Evolutionary conservation across 2,329 filamentous ascomycete genomes (phyloP).

Genomic region (Fusarium brachygibbosum): DNA sequence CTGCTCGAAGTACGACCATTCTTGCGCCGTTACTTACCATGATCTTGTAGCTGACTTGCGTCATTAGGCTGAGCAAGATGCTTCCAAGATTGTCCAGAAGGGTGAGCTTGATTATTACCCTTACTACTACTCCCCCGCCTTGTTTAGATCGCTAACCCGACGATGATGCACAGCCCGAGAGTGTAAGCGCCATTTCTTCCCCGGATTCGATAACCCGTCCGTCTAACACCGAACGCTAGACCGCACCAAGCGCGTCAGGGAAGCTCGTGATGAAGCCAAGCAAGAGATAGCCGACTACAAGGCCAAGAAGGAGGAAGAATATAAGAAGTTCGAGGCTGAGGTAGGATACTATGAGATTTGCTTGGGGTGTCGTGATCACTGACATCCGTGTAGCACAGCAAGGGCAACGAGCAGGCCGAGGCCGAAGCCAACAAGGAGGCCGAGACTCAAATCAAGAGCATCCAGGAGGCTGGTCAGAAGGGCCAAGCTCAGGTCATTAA

Average conservation of each 20-base stretch:
- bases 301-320: slow-evolving; percentile 90
- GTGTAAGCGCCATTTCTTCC: slow-evolving; percentile 71
- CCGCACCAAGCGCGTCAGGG: slow-evolving; percentile 96
- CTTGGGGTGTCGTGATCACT: slow-evolving; percentile 1
- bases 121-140: slow-evolving; percentile 25
- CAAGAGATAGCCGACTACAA: slow-evolving; percentile 97
- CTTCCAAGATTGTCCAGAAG: slow-evolving; percentile 99
- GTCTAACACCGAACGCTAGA: slow-evolving; percentile 45
- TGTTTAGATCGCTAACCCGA: slow-evolving; percentile 48
- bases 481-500: slow-evolving; percentile 83
- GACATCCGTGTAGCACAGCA: slow-evolving; percentile 76
- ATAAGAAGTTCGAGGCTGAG: slow-evolving; percentile 90
- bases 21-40: neutral
- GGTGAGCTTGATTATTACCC: slow-evolving; percentile 66
- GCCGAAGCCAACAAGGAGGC: slow-evolving; percentile 83
- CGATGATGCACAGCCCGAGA: slow-evolving; percentile 75
- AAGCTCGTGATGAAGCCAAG: slow-evolving; percentile 95
- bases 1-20: slow-evolving; percentile 86
- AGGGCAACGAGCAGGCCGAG: slow-evolving; percentile 86
- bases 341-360: slow-evolving; percentile 52
- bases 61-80: slow-evolving; percentile 90
- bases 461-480: slow-evolving; percentile 83
- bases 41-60: slow-evolving; percentile 10
- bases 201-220: slow-evolving; percentile 7
- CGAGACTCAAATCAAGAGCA: slow-evolving; percentile 84